A percentile compares a stretch with the other conserved stretches of the same genome.
These are phyloP conservation scores for Chaetomiaceae sp. DNA, from an alignment of 2,329 filamentous ascomycete genomes.

Conservation along the genomic window DNA sequence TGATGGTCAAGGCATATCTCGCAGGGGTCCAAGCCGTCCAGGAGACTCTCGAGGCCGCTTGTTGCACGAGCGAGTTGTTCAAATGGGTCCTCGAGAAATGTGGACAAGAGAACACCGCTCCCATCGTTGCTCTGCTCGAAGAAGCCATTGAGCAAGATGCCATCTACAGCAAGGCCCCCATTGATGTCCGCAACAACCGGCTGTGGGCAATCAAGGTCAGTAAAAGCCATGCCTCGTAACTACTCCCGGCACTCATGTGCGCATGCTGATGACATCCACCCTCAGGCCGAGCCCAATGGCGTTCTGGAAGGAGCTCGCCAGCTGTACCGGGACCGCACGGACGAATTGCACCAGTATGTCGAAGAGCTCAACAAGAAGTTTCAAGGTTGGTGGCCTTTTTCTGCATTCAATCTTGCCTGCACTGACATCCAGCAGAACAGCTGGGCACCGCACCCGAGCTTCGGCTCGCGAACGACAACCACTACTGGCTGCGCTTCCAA, in stretches of 20 bases:
- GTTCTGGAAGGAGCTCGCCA: conserved; percentile 48
- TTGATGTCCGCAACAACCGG: conserved; percentile 85
- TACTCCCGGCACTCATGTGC: background rate
- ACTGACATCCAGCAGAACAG: conserved; percentile 6
- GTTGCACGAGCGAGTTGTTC: conserved; percentile 57
- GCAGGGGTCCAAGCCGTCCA: conserved; percentile 63
- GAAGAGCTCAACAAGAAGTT: conserved; percentile 15
- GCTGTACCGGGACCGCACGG: conserved; percentile 8
- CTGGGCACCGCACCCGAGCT: conserved; percentile 16
- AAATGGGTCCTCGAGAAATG: conserved; percentile 65
- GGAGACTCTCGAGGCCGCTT: conserved; percentile 61
- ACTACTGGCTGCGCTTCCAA: conserved; percentile 49
- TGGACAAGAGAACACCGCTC: conserved; percentile 54
- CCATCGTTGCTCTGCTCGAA: conserved; percentile 61
- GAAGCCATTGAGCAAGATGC: conserved; percentile 76
- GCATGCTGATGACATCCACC: conserved; percentile 20
- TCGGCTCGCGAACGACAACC: conserved; percentile 27
- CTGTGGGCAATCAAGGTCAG: conserved; percentile 80
- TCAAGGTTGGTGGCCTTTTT: background rate
- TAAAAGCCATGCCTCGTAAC: background rate
- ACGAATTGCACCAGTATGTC: conserved; percentile 16
- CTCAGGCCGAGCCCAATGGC: conserved; percentile 71
- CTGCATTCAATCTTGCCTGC: too few relatives aligned
- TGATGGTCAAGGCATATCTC: conserved; percentile 82
- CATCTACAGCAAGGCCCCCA: conserved; percentile 67